phyloP scores from a whole-genome alignment of 805 yeast species.

The Starmerella scarabaei region DNA sequence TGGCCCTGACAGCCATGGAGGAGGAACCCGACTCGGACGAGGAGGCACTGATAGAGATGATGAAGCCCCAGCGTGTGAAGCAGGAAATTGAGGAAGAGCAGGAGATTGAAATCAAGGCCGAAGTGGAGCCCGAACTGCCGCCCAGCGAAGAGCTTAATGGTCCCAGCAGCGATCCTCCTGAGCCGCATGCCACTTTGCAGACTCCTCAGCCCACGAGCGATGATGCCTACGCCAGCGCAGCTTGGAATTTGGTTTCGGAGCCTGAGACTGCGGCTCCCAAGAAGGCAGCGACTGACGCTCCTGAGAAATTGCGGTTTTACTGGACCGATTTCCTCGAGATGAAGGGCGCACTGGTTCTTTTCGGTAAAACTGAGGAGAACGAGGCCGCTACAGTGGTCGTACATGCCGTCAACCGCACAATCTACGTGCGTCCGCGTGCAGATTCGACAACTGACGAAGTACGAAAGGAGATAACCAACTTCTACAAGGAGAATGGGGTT shows the following conservation, averaged over 20 bases:
- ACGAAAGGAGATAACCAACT: slow-evolving; percentile 59
- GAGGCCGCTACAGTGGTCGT: slow-evolving; percentile 60
- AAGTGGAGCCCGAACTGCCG: neutral
- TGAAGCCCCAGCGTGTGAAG: neutral
- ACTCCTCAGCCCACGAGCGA: slow-evolving; percentile 36
- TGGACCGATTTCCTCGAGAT: slow-evolving; percentile 87
- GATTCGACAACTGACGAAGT: slow-evolving; percentile 39
- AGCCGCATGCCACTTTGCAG: neutral
- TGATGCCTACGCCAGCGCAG: slow-evolving; percentile 29
- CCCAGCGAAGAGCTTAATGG: neutral
- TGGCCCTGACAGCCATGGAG: neutral
- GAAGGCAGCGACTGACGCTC: neutral
- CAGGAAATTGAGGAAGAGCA: neutral
- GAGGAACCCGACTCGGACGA: slow-evolving; percentile 5
- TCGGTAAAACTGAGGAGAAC: slow-evolving; percentile 60
- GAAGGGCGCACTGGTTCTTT: slow-evolving; percentile 52
- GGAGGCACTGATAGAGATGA: neutral
- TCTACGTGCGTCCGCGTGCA: slow-evolving; percentile 64
- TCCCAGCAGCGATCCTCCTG: neutral
- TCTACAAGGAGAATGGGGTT: slow-evolving; percentile 51
- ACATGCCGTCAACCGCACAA: slow-evolving; percentile 52
- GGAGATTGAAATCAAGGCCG: neutral
- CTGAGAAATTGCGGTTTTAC: slow-evolving; percentile 44
- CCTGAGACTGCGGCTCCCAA: slow-evolving; percentile 2
- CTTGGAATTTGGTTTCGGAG: slow-evolving; percentile 7